phyloP scores from a whole-genome alignment of 2,329 filamentous ascomycete genomes.

The Fusarium cicatricum region DNA sequence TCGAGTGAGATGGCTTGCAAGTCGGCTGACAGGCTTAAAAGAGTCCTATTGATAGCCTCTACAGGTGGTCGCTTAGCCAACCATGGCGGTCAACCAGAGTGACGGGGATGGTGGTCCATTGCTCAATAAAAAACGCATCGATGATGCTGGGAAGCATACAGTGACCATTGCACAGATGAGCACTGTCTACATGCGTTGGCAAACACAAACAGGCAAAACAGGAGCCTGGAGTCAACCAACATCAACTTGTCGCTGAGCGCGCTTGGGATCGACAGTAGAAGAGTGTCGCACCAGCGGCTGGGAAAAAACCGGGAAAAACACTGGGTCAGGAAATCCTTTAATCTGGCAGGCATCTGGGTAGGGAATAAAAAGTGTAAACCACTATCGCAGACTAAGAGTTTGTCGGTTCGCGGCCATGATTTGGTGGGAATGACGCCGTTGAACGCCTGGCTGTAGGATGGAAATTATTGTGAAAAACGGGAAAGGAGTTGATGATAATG shows the following conservation, averaged over 20 bases:
- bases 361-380: not conserved
- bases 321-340: constrained; percentile 27
- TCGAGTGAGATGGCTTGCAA: not conserved
- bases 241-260: constrained; percentile 8
- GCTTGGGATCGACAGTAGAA: constrained; percentile 19
- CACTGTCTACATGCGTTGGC: not conserved
- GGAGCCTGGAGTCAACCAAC: constrained; percentile 18
- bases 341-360: constrained; percentile 6
- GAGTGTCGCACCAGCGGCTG: constrained; percentile 21
- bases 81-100: too few relatives aligned
- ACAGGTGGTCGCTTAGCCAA: too few relatives aligned
- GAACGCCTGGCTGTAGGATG: constrained; percentile 5
- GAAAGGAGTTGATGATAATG: not conserved
- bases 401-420: not conserved
- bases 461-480: constrained; percentile 1
- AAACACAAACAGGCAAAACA: not conserved
- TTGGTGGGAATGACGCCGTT: constrained; percentile 1
- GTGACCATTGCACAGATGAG: not conserved
- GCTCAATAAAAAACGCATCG: not conserved
- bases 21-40: not conserved
- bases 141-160: not conserved
- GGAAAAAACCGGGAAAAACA: constrained; percentile 23
- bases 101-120: too few relatives aligned
- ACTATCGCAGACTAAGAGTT: not conserved
- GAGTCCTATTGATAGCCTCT: too few relatives aligned